Conservation (phyloP, 257 asterid genomes). For the Lycium barbarum region DNA sequence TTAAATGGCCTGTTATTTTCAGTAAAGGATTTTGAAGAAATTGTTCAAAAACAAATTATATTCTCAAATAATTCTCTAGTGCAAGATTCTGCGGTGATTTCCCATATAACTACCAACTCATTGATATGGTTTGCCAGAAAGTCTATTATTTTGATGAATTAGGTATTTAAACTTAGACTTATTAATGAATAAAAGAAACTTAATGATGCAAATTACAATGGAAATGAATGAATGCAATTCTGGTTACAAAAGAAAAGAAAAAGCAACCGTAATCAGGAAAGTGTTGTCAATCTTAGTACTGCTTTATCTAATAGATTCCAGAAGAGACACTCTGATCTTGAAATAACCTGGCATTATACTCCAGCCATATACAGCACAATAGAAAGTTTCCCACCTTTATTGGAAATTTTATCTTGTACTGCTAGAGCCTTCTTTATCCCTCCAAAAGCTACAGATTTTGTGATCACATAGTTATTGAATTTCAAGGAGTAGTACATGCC, state of each 20-base stretch:
- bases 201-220: not conserved
- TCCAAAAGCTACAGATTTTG: not conserved
- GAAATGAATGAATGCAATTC: not conserved
- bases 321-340: slow-evolving; percentile 1
- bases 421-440: slow-evolving; percentile 22
- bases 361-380: not conserved
- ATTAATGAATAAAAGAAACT: not conserved
- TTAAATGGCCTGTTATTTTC: slow-evolving; percentile 4
- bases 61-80: not conserved
- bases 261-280: not conserved
- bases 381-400: not conserved
- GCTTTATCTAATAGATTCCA: not conserved
- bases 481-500: not conserved
- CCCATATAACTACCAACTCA: not conserved
- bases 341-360: not conserved
- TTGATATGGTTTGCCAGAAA: not conserved
- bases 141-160: not conserved
- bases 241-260: not conserved
- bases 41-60: not conserved
- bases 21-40: not conserved
- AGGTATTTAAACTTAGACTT: not conserved
- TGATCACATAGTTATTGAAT: not conserved
- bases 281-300: not conserved
- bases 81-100: not conserved
- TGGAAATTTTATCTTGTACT: not conserved